phyloP scores from a whole-genome alignment of 148 eudicot genomes.

The Dysphania ambrosioides region DNA sequence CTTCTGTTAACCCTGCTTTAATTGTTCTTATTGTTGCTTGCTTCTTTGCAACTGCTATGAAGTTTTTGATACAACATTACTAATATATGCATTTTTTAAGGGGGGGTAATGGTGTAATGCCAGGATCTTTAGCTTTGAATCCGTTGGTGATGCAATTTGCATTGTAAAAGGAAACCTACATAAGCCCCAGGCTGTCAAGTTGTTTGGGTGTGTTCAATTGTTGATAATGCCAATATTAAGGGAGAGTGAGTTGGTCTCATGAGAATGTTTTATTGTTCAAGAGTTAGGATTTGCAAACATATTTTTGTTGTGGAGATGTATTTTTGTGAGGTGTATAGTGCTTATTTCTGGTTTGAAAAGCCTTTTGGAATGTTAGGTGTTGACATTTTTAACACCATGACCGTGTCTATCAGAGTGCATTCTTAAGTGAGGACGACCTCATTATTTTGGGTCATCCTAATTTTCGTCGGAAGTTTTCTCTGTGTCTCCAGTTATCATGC shows the following conservation, averaged over 20 bases:
- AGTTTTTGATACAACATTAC: background rate
- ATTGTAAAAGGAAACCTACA: background rate
- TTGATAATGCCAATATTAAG: background rate
- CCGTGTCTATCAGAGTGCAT: background rate
- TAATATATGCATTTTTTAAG: background rate
- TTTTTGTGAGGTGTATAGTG: background rate
- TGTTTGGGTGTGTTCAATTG: background rate
- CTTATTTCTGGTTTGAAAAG: background rate
- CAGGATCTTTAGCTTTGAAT: background rate
- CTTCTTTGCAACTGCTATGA: background rate
- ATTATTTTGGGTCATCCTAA: too few relatives aligned
- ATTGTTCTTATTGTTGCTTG: background rate
- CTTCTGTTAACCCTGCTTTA: background rate
- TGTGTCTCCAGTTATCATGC: too few relatives aligned
- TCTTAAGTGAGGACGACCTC: background rate
- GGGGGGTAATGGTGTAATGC: background rate
- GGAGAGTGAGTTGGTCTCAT: background rate
- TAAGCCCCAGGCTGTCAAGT: background rate
- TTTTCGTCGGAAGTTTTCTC: too few relatives aligned
- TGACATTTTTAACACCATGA: too few relatives aligned
- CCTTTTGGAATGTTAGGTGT: background rate
- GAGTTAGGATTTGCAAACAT: background rate
- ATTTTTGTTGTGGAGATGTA: background rate
- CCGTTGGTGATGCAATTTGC: background rate
- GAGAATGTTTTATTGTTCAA: background rate